Percentiles rank a stretch among this genome's conserved stretches.
Evolutionary conservation across 116 monocot species (phyloP).

Genomic region (Cymodocea nodosa): DNA sequence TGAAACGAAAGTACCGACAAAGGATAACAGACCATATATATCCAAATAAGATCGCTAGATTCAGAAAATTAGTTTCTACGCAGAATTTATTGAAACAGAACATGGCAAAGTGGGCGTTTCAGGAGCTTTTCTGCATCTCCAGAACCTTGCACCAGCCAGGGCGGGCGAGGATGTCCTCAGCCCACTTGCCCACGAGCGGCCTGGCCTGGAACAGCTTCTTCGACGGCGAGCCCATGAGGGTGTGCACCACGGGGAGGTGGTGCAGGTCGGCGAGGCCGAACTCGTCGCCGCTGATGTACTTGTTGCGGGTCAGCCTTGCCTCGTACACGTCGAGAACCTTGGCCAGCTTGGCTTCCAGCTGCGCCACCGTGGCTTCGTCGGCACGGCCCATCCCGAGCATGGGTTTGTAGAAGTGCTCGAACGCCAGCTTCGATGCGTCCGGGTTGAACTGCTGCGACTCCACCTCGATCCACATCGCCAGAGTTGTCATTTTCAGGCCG

Average conservation of each 20-base stretch:
- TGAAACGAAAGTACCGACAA: too few species aligned
- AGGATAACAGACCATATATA: too few species aligned
- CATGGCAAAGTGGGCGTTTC: too few species aligned
- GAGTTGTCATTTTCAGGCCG: conserved; percentile 10
- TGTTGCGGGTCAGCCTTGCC: conserved; percentile 12
- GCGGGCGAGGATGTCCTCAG: neutral
- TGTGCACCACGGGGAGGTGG: conserved; percentile 10
- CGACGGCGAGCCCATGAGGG: neutral
- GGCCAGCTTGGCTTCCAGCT: conserved; percentile 9
- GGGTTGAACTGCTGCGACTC: conserved; percentile 24
- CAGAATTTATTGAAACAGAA: too few species aligned
- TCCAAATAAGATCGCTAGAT: too few species aligned
- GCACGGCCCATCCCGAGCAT: conserved; percentile 3
- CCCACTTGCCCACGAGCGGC: conserved; percentile 2
- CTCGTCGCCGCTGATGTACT: conserved; percentile 26
- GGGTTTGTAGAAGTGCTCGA: conserved; percentile 12
- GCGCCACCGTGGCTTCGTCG: conserved; percentile 10
- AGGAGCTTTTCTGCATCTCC: conserved; percentile 3
- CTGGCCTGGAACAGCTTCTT: conserved; percentile 8
- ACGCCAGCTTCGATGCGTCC: conserved; percentile 8
- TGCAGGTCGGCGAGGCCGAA: conserved; percentile 29
- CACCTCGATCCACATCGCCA: conserved; percentile 21
- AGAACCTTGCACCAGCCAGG: conserved; percentile 6
- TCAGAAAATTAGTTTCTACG: too few species aligned
- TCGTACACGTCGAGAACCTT: conserved; percentile 44